Percentiles rank a stretch among this genome's conserved stretches.
These are phyloP conservation scores for Paracamarosporium sp. DNA, from an alignment of 2,329 filamentous ascomycete genomes.

Conservation along the genomic window DNA sequence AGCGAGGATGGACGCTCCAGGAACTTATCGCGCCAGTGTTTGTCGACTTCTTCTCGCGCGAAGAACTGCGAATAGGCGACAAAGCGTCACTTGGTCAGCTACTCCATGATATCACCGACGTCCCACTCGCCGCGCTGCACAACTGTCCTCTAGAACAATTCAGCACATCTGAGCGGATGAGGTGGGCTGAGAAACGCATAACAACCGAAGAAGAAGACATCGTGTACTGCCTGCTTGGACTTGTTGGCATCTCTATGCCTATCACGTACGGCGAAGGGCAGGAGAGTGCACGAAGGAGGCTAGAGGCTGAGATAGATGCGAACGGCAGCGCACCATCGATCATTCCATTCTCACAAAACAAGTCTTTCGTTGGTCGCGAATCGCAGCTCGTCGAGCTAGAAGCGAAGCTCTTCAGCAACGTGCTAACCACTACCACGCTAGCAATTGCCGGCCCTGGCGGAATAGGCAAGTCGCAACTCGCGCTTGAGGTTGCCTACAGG, in stretches of 20 bases:
- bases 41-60: constrained; percentile 20
- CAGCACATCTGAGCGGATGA: constrained; percentile 19
- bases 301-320: neutral
- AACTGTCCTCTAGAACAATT: constrained; percentile 24
- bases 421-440: constrained; percentile 16
- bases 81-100: constrained; percentile 17
- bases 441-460: constrained; percentile 26
- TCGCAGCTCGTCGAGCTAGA: constrained; percentile 33
- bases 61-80: constrained; percentile 15
- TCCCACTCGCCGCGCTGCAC: constrained; percentile 18
- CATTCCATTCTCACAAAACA: constrained; percentile 35
- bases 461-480: constrained; percentile 30
- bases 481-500: constrained; percentile 50
- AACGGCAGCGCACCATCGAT: constrained; percentile 19
- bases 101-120: constrained; percentile 21
- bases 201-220: constrained; percentile 33
- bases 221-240: constrained; percentile 27
- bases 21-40: constrained; percentile 13
- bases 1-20: neutral
- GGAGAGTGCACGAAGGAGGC: neutral
- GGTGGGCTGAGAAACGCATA: constrained; percentile 25
- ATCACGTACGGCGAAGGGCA: neutral
- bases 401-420: constrained; percentile 26
- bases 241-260: constrained; percentile 24
- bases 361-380: constrained; percentile 30